A percentile compares a stretch with the other conserved stretches of the same genome.
Evolutionary conservation across 2,329 filamentous ascomycete species (phyloP).

Genomic region (Paraphaeosphaeria sporulosa): DNA sequence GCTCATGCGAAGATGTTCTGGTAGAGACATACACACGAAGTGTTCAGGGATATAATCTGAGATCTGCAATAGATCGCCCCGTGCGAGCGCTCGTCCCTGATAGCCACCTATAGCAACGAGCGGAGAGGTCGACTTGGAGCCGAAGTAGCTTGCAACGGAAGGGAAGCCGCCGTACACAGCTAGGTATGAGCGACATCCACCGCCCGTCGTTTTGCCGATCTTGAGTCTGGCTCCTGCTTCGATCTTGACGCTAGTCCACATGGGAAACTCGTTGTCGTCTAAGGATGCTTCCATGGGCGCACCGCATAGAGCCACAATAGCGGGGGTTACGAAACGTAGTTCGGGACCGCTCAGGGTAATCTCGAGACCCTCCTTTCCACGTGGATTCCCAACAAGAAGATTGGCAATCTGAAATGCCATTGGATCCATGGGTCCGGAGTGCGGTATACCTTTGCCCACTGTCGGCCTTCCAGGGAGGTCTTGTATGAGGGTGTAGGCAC

Average conservation of each 20-base stretch:
- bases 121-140: slow-evolving; percentile 66
- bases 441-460: slow-evolving; percentile 65
- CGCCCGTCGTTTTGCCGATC: slow-evolving; percentile 61
- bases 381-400: slow-evolving; percentile 64
- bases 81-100: slow-evolving; percentile 63
- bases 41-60: slow-evolving; percentile 48
- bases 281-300: slow-evolving; percentile 61
- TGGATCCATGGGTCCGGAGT: slow-evolving; percentile 68
- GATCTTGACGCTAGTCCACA: slow-evolving; percentile 64
- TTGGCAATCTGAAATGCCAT: slow-evolving; percentile 67
- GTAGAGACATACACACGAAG: slow-evolving; percentile 47
- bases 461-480: slow-evolving; percentile 65
- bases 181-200: slow-evolving; percentile 66
- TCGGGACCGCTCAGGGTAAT: slow-evolving; percentile 68
- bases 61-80: slow-evolving; percentile 62
- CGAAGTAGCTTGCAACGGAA: slow-evolving; percentile 63
- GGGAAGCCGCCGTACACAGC: slow-evolving; percentile 65
- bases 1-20: slow-evolving; percentile 55
- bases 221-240: slow-evolving; percentile 61
- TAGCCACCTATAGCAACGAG: slow-evolving; percentile 66
- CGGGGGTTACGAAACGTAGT: slow-evolving; percentile 62
- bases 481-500: slow-evolving; percentile 66
- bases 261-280: slow-evolving; percentile 58
- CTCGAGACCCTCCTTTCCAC: slow-evolving; percentile 63
- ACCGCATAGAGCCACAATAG: slow-evolving; percentile 65